A percentile compares a stretch with the other conserved stretches of the same genome.
Conservation (phyloP, 2,329 filamentous ascomycete species). For the Lasiodiplodia theobromae region DNA sequence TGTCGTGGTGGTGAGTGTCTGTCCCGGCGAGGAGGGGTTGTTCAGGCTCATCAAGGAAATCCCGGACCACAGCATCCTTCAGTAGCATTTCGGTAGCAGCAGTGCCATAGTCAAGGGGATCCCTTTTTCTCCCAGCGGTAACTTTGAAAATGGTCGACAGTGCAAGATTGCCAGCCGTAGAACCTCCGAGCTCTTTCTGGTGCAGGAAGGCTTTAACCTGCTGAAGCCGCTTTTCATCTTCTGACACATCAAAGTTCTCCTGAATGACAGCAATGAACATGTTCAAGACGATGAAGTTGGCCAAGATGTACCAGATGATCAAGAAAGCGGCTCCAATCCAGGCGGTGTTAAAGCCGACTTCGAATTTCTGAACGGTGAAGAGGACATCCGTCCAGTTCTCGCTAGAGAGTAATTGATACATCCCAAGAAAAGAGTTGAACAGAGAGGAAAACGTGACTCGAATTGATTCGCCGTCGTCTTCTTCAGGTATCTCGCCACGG, state of each 20-base stretch:
- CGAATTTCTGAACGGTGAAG: slow-evolving; percentile 79
- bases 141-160: slow-evolving; percentile 70
- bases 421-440: slow-evolving; percentile 94
- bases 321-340: slow-evolving; percentile 94
- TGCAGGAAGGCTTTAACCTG: slow-evolving; percentile 96
- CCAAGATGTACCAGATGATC: slow-evolving; percentile 93
- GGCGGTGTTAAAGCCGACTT: slow-evolving; percentile 70
- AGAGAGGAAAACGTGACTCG: slow-evolving; percentile 85
- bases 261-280: slow-evolving; percentile 99
- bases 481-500: slow-evolving; percentile 77
- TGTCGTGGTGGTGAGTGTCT: slow-evolving; percentile 11
- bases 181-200: slow-evolving; percentile 78
- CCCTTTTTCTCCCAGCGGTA: slow-evolving; percentile 68
- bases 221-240: slow-evolving; percentile 96
- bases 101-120: slow-evolving; percentile 89
- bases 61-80: slow-evolving; percentile 92
- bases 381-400: slow-evolving; percentile 94
- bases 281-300: slow-evolving; percentile 95
- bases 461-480: slow-evolving; percentile 70
- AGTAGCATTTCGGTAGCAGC: slow-evolving; percentile 95
- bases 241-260: slow-evolving; percentile 98
- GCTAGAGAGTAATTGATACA: slow-evolving; percentile 96
- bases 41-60: slow-evolving; percentile 84
- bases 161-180: slow-evolving; percentile 67
- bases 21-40: slow-evolving; percentile 20